Evolutionary conservation across 345 rosid genomes (phyloP), one percentile per base, ranked within the genome.

Genomic region (Raphanus raphanistrum): DNA sequence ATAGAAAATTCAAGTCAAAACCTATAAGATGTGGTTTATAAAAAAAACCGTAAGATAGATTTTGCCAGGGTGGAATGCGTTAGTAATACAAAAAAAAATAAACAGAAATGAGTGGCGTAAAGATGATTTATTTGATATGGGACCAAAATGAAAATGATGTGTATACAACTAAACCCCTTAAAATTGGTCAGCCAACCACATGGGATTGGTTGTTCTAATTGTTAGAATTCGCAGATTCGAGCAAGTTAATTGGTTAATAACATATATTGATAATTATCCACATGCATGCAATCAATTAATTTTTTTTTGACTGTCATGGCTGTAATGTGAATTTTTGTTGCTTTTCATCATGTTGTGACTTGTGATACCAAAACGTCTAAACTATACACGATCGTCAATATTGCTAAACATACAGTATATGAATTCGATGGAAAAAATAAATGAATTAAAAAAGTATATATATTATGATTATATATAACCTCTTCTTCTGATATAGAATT

Each of bases 101-200:
- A 26, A 13, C 59, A 59, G 6, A 8, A 68, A 59, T 45, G 76
- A 64, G 50, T 54, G 52, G 38, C 69, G 68, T 63, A 63, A 26
- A 63, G 65, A 77, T 63, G 48, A 57, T 26, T 63, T 63, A 70
- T n/a, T 36, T 54, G 63, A 63, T 13, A 63, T 63, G 75, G 58
- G 65, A 54, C 75, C 80, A 70, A 26, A 31, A 9, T 60, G 38
- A 66, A 68, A 48, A n/a, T 60, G 74, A 76, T 48, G 62, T 60
- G 48, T 70, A 48, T 32, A 61, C 79, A 76, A 54, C 79, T 25
- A 48, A n/a, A 4, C 21, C 16, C 55, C 8, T 17, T 50, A 50
- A 50, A 25, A 25, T 3, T 45, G 54, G 79, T 26, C 79, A 77
- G 80, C 71, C 71, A 63, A 70, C 66, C 71, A 70, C 76, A 71